phyloP scores from a whole-genome alignment of 768 basidiomycete genomes.

The Macrolepiota dolichaula region DNA sequence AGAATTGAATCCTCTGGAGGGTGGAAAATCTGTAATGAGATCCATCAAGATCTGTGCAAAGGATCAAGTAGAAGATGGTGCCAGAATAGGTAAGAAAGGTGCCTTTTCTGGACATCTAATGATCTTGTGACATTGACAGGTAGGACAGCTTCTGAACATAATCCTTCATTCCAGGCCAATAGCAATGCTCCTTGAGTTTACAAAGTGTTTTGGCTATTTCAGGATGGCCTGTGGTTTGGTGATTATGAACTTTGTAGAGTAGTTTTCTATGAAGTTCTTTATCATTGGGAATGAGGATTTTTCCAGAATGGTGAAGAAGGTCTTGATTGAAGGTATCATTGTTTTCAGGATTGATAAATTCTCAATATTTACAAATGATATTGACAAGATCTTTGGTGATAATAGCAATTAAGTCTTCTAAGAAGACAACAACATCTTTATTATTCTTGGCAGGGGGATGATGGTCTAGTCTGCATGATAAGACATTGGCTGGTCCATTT shows the following conservation, averaged over 20 bases:
- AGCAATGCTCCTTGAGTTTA: slow-evolving; percentile 11
- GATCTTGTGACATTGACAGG: slow-evolving; percentile 19
- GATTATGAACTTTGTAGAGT: slow-evolving; percentile 3
- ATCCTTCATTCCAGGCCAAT: slow-evolving; percentile 19
- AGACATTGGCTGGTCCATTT: neutral
- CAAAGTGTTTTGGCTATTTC: slow-evolving; percentile 7
- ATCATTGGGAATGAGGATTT: slow-evolving; percentile 6
- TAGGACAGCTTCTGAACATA: slow-evolving; percentile 18
- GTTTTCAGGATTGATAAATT: neutral
- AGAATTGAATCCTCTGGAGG: slow-evolving; percentile 13
- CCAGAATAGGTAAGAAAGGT: neutral
- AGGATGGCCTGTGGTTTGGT: slow-evolving; percentile 13
- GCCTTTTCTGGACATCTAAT: slow-evolving; percentile 7
- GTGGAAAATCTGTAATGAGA: slow-evolving; percentile 19
- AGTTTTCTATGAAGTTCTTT: neutral
- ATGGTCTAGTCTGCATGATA: neutral
- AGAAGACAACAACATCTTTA: neutral
- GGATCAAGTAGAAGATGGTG: neutral
- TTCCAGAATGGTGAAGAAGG: neutral
- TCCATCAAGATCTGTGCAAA: slow-evolving; percentile 16
- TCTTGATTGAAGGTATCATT: neutral
- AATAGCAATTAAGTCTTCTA: neutral
- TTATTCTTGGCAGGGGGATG: neutral
- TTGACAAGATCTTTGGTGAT: neutral
- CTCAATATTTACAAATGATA: neutral